phyloP scores from a whole-genome alignment of 495 filamentous ascomycete species.

The Cetradonia linearis region DNA sequence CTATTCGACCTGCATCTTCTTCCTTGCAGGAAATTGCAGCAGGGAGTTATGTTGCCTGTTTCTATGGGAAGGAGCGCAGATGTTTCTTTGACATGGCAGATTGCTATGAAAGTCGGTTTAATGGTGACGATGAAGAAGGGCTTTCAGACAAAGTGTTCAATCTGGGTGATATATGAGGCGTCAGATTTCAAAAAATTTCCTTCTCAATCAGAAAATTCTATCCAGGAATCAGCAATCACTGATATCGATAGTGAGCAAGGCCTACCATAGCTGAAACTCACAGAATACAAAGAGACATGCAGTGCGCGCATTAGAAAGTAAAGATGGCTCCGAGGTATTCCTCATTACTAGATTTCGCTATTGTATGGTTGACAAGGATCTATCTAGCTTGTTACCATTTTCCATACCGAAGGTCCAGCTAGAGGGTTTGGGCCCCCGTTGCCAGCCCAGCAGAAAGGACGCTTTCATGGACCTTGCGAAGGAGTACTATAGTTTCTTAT shows the following conservation, averaged over 20 bases:
- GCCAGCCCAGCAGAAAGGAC: neutral
- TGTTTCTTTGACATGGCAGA: neutral
- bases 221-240: too few relatives aligned
- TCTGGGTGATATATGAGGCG: neutral
- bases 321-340: neutral
- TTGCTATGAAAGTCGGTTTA: neutral
- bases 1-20: neutral
- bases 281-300: neutral
- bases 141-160: too few relatives aligned
- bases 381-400: neutral
- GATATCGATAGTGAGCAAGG: neutral
- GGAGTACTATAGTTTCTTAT: neutral
- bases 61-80: neutral
- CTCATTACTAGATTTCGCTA: neutral
- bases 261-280: neutral
- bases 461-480: slow-evolving; percentile 12
- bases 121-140: neutral
- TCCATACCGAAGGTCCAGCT: slow-evolving; percentile 7
- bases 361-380: neutral
- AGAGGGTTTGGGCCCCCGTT: neutral
- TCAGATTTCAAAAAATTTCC: neutral
- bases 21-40: neutral
- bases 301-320: neutral
- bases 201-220: neutral
- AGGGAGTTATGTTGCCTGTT: neutral